phyloP scores from a whole-genome alignment of 164 flowering plant genomes.

The Magnolia officinalis region DNA sequence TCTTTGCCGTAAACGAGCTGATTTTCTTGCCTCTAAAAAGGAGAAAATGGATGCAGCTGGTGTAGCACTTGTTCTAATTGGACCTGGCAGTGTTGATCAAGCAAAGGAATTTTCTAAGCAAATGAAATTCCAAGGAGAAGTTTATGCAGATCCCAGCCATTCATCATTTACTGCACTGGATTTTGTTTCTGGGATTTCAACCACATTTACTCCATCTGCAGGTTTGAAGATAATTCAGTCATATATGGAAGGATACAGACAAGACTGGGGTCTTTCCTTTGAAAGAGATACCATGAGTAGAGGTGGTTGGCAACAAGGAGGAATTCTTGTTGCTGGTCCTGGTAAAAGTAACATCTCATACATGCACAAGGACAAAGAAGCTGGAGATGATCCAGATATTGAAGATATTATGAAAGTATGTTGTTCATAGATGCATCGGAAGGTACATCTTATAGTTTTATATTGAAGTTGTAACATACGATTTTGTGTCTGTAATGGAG shows the following conservation, averaged over 20 bases:
- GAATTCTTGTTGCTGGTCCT: slow-evolving; percentile 92
- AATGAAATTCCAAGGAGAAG: slow-evolving; percentile 90
- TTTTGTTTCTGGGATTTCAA: slow-evolving; percentile 75
- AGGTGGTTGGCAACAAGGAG: slow-evolving; percentile 99
- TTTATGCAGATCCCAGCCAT: slow-evolving; percentile 88
- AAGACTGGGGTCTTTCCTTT: slow-evolving; percentile 90
- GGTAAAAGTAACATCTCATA: slow-evolving; percentile 80
- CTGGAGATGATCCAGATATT: slow-evolving; percentile 89
- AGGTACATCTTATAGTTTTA: background rate
- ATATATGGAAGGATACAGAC: slow-evolving; percentile 93
- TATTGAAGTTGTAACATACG: no score
- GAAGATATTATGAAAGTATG: slow-evolving; percentile 74
- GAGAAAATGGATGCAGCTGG: slow-evolving; percentile 83
- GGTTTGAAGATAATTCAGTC: slow-evolving; percentile 81
- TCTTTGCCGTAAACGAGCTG: slow-evolving; percentile 86
- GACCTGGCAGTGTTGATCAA: slow-evolving; percentile 93
- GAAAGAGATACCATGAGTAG: slow-evolving; percentile 62
- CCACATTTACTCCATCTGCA: slow-evolving; percentile 88
- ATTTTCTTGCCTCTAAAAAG: slow-evolving; percentile 83
- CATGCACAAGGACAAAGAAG: slow-evolving; percentile 91
- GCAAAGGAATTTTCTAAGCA: slow-evolving; percentile 74
- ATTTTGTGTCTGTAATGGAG: no score
- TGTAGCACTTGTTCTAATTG: slow-evolving; percentile 81
- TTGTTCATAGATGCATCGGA: slow-evolving; percentile 27
- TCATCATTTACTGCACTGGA: slow-evolving; percentile 69